These are phyloP conservation scores for Zasmidium cellare DNA, from an alignment of 2,329 filamentous ascomycete genomes.

Conservation along the genomic window DNA sequence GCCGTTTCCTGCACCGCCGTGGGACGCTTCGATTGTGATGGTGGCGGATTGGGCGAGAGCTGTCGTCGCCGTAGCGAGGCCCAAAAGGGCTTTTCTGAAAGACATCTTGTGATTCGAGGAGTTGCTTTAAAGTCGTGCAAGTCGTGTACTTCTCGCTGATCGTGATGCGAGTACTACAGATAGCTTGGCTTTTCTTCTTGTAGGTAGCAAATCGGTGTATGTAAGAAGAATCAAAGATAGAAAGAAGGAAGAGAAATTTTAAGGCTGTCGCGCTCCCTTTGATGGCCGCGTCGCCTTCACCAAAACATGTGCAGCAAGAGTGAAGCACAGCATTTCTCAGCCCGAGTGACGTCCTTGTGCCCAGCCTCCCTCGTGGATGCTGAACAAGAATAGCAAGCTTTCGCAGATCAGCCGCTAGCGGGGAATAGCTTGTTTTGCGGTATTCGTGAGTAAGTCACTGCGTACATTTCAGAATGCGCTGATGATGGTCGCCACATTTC, in stretches of 20 bases:
- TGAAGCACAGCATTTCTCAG: neutral
- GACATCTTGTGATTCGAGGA: conserved; percentile 5
- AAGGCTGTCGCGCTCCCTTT: neutral
- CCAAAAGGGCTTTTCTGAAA: conserved; percentile 3
- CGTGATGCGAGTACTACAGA: too few relatives aligned
- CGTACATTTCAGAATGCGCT: neutral
- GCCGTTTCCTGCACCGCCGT: conserved; percentile 26
- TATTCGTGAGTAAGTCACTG: neutral
- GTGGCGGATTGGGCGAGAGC: conserved; percentile 20
- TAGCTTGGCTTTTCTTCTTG: too few relatives aligned
- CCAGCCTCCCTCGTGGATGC: neutral
- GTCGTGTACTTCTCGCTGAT: too few relatives aligned
- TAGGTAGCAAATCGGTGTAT: too few relatives aligned
- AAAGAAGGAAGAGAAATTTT: neutral
- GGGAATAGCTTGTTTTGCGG: neutral
- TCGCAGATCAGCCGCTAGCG: neutral
- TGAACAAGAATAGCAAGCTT: neutral
- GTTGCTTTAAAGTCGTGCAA: too few relatives aligned
- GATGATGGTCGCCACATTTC: too few relatives aligned
- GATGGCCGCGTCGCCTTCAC: neutral
- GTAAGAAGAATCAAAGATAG: neutral
- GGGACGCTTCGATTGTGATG: conserved; percentile 24
- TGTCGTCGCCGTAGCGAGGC: conserved; percentile 11
- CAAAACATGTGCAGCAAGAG: neutral
- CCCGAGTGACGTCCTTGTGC: neutral